Evolutionary conservation across 176 grass and related monocot species (phyloP).

Genomic region (Juncus inflexus): DNA sequence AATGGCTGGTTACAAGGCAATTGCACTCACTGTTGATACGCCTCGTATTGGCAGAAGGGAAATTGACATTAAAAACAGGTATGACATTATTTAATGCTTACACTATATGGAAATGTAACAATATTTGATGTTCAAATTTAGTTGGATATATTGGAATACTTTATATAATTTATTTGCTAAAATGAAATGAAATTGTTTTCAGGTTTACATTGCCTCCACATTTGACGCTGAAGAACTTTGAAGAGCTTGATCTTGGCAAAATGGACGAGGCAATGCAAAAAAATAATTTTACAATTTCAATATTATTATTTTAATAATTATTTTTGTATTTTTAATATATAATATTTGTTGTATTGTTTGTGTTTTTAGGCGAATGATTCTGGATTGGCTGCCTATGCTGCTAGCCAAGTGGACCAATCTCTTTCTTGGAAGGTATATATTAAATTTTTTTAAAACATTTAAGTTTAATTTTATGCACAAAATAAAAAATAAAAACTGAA

Average conservation of each 20-base stretch:
- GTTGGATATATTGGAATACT: too few relatives aligned
- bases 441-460: not conserved
- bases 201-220: constrained; percentile 75
- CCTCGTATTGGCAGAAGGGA: constrained; percentile 81
- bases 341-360: constrained; percentile 25
- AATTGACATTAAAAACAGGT: constrained; percentile 96
- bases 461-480: not conserved
- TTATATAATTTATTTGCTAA: too few relatives aligned
- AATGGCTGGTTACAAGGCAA: constrained; percentile 86
- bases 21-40: constrained; percentile 82
- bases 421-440: constrained; percentile 79
- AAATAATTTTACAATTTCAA: not conserved
- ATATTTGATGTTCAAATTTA: too few relatives aligned
- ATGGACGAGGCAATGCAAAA: constrained; percentile 56
- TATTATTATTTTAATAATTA: not conserved
- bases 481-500: constrained; percentile 6
- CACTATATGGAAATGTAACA: not conserved
- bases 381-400: constrained; percentile 60
- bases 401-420: constrained; percentile 56
- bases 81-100: not conserved
- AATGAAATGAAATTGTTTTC: not conserved
- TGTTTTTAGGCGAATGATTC: constrained; percentile 62
- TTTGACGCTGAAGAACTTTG: constrained; percentile 79
- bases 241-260: constrained; percentile 58
- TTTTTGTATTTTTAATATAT: not conserved